Evolutionary conservation across 306 rosid species (phyloP).

Genomic region (Dryas drummondii): DNA sequence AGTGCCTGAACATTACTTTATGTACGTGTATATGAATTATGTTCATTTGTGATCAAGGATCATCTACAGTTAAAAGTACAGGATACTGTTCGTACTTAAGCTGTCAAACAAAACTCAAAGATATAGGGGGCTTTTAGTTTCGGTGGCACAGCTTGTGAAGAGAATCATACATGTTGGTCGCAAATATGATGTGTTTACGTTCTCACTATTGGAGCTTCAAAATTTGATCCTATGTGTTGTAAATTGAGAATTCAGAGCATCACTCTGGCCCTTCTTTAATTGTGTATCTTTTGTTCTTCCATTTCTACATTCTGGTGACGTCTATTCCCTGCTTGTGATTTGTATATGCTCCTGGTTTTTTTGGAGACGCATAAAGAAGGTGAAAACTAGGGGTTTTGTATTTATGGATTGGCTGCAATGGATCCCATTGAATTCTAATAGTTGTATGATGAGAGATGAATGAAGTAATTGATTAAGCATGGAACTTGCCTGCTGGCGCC

Average conservation of each 20-base stretch:
- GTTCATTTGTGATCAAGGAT: not conserved
- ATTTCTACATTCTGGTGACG: not conserved
- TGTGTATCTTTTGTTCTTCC: not conserved
- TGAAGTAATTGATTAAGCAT: too few relatives aligned
- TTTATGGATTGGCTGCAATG: too few relatives aligned
- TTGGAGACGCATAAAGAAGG: not conserved
- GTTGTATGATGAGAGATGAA: too few relatives aligned
- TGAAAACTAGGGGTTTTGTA: not conserved
- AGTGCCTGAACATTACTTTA: too few relatives aligned
- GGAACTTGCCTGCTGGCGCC: too few relatives aligned
- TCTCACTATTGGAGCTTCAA: not conserved
- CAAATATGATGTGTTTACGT: too few relatives aligned
- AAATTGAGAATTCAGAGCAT: not conserved
- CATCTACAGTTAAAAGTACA: not conserved
- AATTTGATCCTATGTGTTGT: not conserved
- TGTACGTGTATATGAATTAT: not conserved
- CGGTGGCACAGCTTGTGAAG: too few relatives aligned
- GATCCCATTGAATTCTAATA: too few relatives aligned
- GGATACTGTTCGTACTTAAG: not conserved
- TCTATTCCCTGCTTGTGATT: not conserved
- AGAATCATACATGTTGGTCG: too few relatives aligned
- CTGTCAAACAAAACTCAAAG: not conserved
- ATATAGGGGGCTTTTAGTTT: too few relatives aligned
- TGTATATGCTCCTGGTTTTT: not conserved
- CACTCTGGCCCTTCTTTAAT: not conserved